phyloP scores from a whole-genome alignment of 345 rosid genomes.

The Populus ilicifolia region DNA sequence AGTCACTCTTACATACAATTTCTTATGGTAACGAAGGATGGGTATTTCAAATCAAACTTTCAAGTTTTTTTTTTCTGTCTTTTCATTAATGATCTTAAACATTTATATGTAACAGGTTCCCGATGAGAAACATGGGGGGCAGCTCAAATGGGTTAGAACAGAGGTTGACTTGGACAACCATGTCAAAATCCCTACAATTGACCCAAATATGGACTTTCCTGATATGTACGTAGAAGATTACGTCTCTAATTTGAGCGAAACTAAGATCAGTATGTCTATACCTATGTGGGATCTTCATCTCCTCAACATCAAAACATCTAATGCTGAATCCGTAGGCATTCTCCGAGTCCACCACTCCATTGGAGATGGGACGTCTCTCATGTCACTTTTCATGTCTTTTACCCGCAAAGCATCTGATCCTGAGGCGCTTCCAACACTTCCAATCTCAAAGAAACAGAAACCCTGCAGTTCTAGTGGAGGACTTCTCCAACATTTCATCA shows the following conservation, averaged over 20 bases:
- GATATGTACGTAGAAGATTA: slow-evolving; percentile 38
- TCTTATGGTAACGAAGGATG: no score
- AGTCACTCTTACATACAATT: no score
- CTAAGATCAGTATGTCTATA: slow-evolving; percentile 26
- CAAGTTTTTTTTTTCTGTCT: no score
- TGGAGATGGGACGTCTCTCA: slow-evolving; percentile 61
- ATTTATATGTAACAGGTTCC: slow-evolving; percentile 10
- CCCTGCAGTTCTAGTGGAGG: not conserved
- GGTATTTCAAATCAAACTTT: no score
- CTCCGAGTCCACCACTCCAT: slow-evolving; percentile 58
- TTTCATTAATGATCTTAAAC: not conserved
- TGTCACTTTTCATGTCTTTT: slow-evolving; percentile 55
- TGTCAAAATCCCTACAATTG: slow-evolving; percentile 25
- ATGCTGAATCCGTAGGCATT: slow-evolving; percentile 35
- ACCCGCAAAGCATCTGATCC: slow-evolving; percentile 31
- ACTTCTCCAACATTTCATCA: not conserved
- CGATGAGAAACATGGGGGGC: slow-evolving; percentile 18
- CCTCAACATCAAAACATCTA: slow-evolving; percentile 29
- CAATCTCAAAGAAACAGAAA: slow-evolving; percentile 2
- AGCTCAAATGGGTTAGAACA: slow-evolving; percentile 39
- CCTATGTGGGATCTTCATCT: slow-evolving; percentile 48
- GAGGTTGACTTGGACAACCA: slow-evolving; percentile 40
- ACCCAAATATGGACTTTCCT: slow-evolving; percentile 18
- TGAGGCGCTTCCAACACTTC: slow-evolving; percentile 30
- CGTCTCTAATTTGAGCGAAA: slow-evolving; percentile 32